Percentiles rank a stretch among this genome's conserved stretches.
Evolutionary conservation across 106 monocot genomes (phyloP).

Genomic region (Phalaenopsis equestris): DNA sequence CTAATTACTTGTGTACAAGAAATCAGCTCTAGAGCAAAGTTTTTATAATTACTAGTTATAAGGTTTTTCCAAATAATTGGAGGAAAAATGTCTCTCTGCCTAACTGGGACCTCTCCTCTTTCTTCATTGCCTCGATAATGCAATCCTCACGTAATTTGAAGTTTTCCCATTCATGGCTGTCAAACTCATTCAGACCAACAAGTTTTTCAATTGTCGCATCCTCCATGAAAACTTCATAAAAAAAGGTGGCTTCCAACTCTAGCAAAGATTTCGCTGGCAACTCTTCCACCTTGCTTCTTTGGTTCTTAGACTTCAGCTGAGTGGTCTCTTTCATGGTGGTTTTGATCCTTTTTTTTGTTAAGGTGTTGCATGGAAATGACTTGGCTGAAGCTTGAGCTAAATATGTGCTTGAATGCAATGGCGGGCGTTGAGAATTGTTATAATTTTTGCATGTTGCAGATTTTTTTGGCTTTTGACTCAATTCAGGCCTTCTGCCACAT

Average conservation of each 20-base stretch:
- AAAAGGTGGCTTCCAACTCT: conserved; percentile 21
- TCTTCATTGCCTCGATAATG: not conserved
- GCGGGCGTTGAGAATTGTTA: not conserved
- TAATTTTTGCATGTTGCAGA: not conserved
- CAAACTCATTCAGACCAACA: conserved; percentile 55
- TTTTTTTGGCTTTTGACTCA: conserved; percentile 2
- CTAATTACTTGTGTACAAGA: no score
- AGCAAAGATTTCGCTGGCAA: not conserved
- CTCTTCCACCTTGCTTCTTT: conserved; percentile 1
- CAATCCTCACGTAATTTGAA: conserved; percentile 4
- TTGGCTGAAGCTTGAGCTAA: no score
- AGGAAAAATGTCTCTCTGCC: not conserved
- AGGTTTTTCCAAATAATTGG: no score
- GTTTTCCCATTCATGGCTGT: conserved; percentile 40
- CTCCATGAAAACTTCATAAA: conserved; percentile 11
- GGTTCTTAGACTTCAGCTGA: conserved; percentile 4
- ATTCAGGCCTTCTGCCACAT: conserved; percentile 12
- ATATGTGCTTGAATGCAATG: conserved; percentile 19
- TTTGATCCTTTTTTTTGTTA: conserved; percentile 6
- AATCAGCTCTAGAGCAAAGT: no score
- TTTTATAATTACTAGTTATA: no score
- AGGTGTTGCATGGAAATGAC: no score
- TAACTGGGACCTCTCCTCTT: not conserved
- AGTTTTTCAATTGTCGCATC: conserved; percentile 30
- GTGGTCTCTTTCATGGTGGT: not conserved